Evolutionary conservation across 2,329 filamentous ascomycete species (phyloP).

Genomic region (Neonectria ditissima): DNA sequence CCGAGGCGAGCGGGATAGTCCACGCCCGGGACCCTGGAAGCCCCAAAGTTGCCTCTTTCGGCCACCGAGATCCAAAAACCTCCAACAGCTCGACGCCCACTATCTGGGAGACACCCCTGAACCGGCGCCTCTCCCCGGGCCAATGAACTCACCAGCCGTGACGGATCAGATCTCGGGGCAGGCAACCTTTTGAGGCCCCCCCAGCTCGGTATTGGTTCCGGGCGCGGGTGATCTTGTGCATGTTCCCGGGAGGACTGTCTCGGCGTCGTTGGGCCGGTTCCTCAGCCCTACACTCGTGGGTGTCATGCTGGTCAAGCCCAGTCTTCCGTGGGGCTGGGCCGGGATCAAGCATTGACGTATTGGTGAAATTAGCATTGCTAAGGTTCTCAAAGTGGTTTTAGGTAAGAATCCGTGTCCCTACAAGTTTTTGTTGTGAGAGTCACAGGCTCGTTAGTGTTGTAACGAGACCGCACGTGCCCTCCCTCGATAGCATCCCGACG

Average conservation of each 20-base stretch:
- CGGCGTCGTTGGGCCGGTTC: constrained; percentile 1
- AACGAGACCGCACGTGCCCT: background rate
- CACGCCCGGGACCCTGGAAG: background rate
- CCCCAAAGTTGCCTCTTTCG: constrained; percentile 37
- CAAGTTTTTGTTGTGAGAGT: background rate
- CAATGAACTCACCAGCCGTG: constrained; percentile 24
- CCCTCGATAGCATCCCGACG: background rate
- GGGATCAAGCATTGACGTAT: background rate
- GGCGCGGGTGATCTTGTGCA: background rate
- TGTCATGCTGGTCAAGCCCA: background rate
- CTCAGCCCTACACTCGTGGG: background rate
- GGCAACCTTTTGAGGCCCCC: constrained; percentile 23
- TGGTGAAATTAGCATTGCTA: background rate
- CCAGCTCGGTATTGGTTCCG: background rate
- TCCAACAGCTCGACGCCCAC: constrained; percentile 27
- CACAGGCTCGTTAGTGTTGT: background rate
- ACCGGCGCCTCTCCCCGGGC: constrained; percentile 21
- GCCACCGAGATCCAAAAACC: constrained; percentile 39
- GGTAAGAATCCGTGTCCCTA: background rate
- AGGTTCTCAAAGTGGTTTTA: background rate
- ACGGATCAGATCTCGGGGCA: constrained; percentile 18
- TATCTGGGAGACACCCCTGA: constrained; percentile 6
- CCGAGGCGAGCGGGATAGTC: constrained; percentile 31
- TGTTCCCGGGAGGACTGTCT: background rate
- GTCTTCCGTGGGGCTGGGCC: background rate